Base-by-base conservation (phyloP, 192 early-diverging fungal species). In the Entomortierella chlamydospora region DNA sequence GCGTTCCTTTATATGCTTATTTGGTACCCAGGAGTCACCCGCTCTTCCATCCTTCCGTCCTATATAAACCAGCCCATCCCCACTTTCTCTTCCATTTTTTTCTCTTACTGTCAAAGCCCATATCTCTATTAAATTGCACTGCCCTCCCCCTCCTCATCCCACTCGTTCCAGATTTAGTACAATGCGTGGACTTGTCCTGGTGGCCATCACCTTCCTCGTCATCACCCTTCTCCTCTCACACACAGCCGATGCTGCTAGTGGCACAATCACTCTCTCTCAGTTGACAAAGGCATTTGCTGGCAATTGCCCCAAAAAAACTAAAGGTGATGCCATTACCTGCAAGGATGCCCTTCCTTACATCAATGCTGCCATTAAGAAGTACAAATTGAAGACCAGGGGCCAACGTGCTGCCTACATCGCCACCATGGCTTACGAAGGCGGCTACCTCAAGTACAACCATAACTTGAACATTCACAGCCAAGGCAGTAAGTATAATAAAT, bases 301-400 rank as follows among this genome's bases (percentile, higher is more conserved):
- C 20, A 50, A 70, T 11, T 79, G 76, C 63, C 76, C 76, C 23
- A 10, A n/a, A 5, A 55, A 70, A 43, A 79, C 76, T 23, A 5
- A 23, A 18, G 68, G 68, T 18, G 76, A 79, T 51, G 62, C 28
- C 7, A 79, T 79, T 25, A 70, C 76, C 29, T 79, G 76, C 68
- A 70, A 79, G 52, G 76, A 79, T 50, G 76, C 76, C 18, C 68
- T 79, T 33, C 76, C 76, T 26, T 79, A 66, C 34, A 79, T 79
- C 34, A 79, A 79, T 20, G 67, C 76, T 26, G 76, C 76, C 30
- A 79, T 79, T 42, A 79, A 70, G 26, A 79, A 79, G 76, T 70
- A 79, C 57, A 41, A 41, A 1, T 42, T 79, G 30, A 79, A 65
- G 62, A 65, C 76, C 42, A 64, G 55, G 34, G 76, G 76, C n/a